Evolutionary conservation across 192 early-diverging fungal species (phyloP).

Genomic region (Backusella tuberculispora): DNA sequence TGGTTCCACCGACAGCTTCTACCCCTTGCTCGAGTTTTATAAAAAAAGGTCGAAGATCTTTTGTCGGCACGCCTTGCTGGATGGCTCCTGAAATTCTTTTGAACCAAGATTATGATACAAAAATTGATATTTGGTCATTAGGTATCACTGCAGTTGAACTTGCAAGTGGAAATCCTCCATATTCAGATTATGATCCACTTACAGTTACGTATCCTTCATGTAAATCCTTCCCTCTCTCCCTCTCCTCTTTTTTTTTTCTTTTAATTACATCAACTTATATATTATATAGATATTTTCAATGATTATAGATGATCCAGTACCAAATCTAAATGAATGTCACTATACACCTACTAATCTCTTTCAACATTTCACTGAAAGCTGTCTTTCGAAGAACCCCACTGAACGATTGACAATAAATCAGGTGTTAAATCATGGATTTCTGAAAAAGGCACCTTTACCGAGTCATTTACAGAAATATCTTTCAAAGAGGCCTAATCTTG

Average conservation of each 20-base stretch:
- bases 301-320: slow-evolving; percentile 25
- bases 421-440: slow-evolving; percentile 28
- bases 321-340: neutral
- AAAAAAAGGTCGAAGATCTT: slow-evolving; percentile 52
- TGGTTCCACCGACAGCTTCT: too few species aligned
- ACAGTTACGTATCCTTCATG: slow-evolving; percentile 20
- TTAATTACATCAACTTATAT: neutral
- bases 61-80: slow-evolving; percentile 72
- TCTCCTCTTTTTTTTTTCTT: neutral
- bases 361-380: slow-evolving; percentile 26
- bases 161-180: slow-evolving; percentile 40
- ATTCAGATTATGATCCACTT: slow-evolving; percentile 39
- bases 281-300: slow-evolving; percentile 28
- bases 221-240: too few species aligned
- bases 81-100: slow-evolving; percentile 50
- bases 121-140: slow-evolving; percentile 53
- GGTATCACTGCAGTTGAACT: slow-evolving; percentile 49
- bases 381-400: slow-evolving; percentile 26
- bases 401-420: slow-evolving; percentile 16
- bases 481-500: slow-evolving; percentile 1
- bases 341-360: neutral
- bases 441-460: slow-evolving; percentile 14
- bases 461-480: slow-evolving; percentile 19
- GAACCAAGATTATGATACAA: slow-evolving; percentile 45
- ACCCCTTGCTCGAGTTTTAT: neutral